phyloP scores from a whole-genome alignment of 306 rosid genomes.

The Begonia peltatifolia region DNA sequence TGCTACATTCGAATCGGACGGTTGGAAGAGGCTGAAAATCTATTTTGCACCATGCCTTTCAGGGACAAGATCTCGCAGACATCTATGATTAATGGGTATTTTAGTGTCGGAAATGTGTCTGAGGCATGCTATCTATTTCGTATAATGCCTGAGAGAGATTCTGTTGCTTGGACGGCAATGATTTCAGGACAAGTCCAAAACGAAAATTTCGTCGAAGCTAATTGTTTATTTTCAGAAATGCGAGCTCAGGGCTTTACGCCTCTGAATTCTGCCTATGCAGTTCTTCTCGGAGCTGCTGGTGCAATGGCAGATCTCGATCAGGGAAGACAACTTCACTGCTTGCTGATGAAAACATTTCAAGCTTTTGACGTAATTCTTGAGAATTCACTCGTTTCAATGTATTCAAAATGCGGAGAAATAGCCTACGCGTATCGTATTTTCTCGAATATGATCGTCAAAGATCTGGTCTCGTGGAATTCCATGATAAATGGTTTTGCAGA shows the following conservation, averaged over 20 bases:
- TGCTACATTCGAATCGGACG: constrained; percentile 42
- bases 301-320: constrained; percentile 63
- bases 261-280: constrained; percentile 34
- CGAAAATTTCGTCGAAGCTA: constrained; percentile 47
- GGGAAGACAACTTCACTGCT: constrained; percentile 55
- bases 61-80: constrained; percentile 42
- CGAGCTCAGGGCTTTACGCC: constrained; percentile 33
- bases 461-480: constrained; percentile 61
- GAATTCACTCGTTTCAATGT: constrained; percentile 67
- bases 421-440: constrained; percentile 35
- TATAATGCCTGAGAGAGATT: constrained; percentile 52
- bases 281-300: constrained; percentile 66
- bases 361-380: constrained; percentile 36
- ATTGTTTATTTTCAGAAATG: constrained; percentile 35
- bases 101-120: constrained; percentile 35
- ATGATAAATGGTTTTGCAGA: constrained; percentile 57
- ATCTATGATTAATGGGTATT: constrained; percentile 54
- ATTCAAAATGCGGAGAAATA: constrained; percentile 71
- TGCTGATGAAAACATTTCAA: constrained; percentile 33
- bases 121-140: constrained; percentile 37
- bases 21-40: constrained; percentile 41
- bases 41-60: constrained; percentile 31
- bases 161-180: constrained; percentile 60
- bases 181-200: constrained; percentile 50
- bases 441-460: constrained; percentile 38